These are phyloP conservation scores for Candida namnaoensis DNA, from an alignment of 805 yeast genomes.

Conservation along the genomic window DNA sequence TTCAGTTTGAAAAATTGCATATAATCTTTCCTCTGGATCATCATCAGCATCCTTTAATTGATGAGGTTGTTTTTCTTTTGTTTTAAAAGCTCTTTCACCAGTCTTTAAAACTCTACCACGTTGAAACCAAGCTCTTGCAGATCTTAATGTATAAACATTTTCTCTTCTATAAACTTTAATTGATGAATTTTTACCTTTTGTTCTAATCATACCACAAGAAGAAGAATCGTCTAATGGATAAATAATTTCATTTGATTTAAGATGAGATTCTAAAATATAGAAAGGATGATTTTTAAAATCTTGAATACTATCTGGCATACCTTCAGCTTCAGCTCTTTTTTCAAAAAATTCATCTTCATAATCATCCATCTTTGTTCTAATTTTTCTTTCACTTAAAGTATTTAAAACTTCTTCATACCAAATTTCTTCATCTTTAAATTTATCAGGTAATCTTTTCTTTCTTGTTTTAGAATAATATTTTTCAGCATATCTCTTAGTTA, in stretches of 20 bases:
- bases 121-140: conserved; percentile 84
- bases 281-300: conserved; percentile 86
- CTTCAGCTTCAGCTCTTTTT: conserved; percentile 62
- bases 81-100: conserved; percentile 60
- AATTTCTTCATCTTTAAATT: conserved; percentile 34
- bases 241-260: conserved; percentile 65
- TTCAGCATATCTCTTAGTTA: conserved; percentile 75
- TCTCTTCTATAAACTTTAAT: conserved; percentile 62
- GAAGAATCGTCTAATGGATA: conserved; percentile 38
- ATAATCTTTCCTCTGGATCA: conserved; percentile 53
- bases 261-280: conserved; percentile 70
- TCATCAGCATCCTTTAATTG: conserved; percentile 24
- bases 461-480: conserved; percentile 67
- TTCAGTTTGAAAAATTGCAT: conserved; percentile 74
- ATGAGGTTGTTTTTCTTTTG: conserved; percentile 22
- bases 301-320: conserved; percentile 76
- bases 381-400: no score
- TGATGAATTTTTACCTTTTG: conserved; percentile 31
- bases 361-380: conserved; percentile 19
- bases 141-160: conserved; percentile 53
- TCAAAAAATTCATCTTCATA: conserved; percentile 55
- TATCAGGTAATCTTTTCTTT: conserved; percentile 61
- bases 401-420: conserved; percentile 51
- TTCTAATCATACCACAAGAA: conserved; percentile 65
- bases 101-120: conserved; percentile 66